These are phyloP conservation scores for Leishmania guyanensis DNA, from an alignment of 208 protist genomes.

Conservation along the genomic window DNA sequence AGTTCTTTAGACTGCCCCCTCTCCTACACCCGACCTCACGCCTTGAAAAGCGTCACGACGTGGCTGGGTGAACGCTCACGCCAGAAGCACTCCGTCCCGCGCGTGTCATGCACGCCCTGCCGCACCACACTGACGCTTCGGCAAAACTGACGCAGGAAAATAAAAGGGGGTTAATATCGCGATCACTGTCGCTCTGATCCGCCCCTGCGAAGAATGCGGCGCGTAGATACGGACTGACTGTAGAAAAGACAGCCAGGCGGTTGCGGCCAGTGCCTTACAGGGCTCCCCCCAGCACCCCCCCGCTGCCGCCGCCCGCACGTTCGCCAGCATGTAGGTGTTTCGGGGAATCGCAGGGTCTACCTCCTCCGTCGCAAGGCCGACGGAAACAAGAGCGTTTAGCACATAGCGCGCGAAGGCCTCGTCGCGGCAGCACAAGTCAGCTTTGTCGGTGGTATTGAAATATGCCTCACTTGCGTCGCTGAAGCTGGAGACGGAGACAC, in stretches of 20 bases:
- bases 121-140: conserved; percentile 17
- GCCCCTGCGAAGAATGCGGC: conserved; percentile 9
- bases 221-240: conserved; percentile 13
- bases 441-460: conserved; percentile 5
- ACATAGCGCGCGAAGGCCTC: conserved; percentile 41
- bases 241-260: conserved; percentile 6
- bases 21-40: not conserved
- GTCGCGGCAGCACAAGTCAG: conserved; percentile 35
- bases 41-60: conserved; percentile 36
- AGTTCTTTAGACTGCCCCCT: not conserved
- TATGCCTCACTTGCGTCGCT: conserved; percentile 10
- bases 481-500: not conserved
- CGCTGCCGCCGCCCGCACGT: conserved; percentile 24
- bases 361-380: conserved; percentile 52
- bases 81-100: conserved; percentile 40
- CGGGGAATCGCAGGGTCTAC: conserved; percentile 37
- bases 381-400: conserved; percentile 47
- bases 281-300: conserved; percentile 8
- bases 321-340: conserved; percentile 39
- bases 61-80: conserved; percentile 38
- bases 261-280: conserved; percentile 9
- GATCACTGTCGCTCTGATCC: not conserved
- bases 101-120: conserved; percentile 16
- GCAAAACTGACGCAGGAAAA: conserved; percentile 42
- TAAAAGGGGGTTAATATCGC: conserved; percentile 36